Conservation (phyloP, 1,284 basidiomycete species). For the Leccinum variabile region DNA sequence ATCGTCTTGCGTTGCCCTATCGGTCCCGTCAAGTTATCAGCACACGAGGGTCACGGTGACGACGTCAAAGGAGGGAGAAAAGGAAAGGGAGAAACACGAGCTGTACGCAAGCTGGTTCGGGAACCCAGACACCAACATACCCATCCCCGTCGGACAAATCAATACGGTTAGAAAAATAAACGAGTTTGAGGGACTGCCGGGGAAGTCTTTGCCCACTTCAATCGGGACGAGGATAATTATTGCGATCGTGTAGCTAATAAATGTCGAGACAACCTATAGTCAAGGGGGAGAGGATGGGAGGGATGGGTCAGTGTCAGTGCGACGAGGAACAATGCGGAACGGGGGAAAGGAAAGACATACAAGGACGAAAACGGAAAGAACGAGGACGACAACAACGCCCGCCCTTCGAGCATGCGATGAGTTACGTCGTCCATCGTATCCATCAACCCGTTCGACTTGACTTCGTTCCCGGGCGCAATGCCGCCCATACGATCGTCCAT, state of each 20-base stretch:
- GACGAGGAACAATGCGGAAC: background rate
- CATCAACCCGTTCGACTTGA: constrained; percentile 86
- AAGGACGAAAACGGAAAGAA: no score
- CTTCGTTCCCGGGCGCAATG: constrained; percentile 94
- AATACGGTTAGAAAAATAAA: constrained; percentile 91
- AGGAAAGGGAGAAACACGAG: background rate
- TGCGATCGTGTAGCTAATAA: constrained; percentile 97
- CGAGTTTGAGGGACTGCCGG: constrained; percentile 65
- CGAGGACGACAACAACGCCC: constrained; percentile 77
- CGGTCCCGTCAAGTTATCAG: background rate
- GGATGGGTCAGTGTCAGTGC: background rate
- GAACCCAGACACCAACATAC: no score
- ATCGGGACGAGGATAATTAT: constrained; percentile 93
- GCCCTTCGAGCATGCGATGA: constrained; percentile 67
- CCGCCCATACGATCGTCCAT: constrained; percentile 94
- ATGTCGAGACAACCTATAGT: constrained; percentile 76
- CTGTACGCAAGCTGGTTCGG: constrained; percentile 94
- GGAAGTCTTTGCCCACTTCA: constrained; percentile 81
- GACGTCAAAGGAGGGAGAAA: no score
- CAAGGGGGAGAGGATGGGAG: background rate
- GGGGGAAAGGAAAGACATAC: constrained; percentile 38
- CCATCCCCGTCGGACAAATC: constrained; percentile 72
- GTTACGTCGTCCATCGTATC: constrained; percentile 75
- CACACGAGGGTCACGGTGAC: no score
- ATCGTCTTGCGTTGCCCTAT: constrained; percentile 90